A percentile compares a stretch with the other conserved stretches of the same genome.
Conservation (phyloP, 163 green algal species). For the Chloromonas sp. region DNA sequence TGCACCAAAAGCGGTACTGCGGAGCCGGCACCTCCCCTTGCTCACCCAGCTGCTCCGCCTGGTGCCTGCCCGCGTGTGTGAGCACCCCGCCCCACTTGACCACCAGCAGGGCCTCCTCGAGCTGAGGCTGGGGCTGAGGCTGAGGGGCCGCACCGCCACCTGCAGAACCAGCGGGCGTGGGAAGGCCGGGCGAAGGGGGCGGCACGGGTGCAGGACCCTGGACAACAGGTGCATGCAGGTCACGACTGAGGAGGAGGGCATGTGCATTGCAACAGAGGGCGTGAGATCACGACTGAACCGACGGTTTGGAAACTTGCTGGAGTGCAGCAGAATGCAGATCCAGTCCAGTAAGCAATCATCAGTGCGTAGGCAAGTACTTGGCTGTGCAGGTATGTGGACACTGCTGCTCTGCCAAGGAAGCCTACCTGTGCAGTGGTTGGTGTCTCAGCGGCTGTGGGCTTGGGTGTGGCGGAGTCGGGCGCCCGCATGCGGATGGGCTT, state of each 20-base stretch:
- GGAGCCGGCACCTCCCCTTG: background rate
- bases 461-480: conserved; percentile 10
- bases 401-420: no score
- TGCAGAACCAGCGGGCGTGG: background rate
- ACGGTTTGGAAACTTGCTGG: no score
- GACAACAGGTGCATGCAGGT: background rate
- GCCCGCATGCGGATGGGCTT: conserved; percentile 6
- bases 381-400: no score
- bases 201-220: background rate
- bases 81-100: conserved; percentile 92
- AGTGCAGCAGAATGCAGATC: no score
- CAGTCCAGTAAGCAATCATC: no score
- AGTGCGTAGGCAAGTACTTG: no score
- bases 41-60: conserved; percentile 85
- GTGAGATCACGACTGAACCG: no score
- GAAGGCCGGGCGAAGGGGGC: background rate
- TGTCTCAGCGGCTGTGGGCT: background rate
- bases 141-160: background rate
- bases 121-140: background rate
- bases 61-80: conserved; percentile 84
- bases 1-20: conserved; percentile 19
- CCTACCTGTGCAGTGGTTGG: background rate
- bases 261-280: no score
- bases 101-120: conserved; percentile 77
- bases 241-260: background rate